Evolutionary conservation across 169 alveolate species (phyloP).

Genomic region (Plasmodium malariae): DNA sequence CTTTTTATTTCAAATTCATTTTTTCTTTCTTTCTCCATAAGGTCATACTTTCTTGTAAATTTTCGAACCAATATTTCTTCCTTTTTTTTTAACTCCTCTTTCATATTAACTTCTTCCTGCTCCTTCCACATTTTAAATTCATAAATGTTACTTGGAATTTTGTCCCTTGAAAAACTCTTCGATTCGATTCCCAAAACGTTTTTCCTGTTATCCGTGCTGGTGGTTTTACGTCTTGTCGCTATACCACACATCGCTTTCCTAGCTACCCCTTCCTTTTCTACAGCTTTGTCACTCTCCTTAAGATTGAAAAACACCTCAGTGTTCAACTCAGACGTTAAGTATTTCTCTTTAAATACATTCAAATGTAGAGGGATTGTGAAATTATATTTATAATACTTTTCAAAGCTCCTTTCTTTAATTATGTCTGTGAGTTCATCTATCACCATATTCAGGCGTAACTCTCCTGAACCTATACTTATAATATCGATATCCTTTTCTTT

Average conservation of each 20-base stretch:
- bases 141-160: constrained; percentile 32
- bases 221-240: too few relatives aligned
- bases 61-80: constrained; percentile 32
- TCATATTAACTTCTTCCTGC: constrained; percentile 28
- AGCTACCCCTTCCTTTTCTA: background rate
- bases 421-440: constrained; percentile 13
- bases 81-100: constrained; percentile 24
- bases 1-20: constrained; percentile 52
- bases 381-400: constrained; percentile 20
- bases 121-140: constrained; percentile 69
- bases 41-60: constrained; percentile 40
- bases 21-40: constrained; percentile 63
- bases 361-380: constrained; percentile 20
- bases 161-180: background rate
- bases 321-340: constrained; percentile 46
- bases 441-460: constrained; percentile 3
- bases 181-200: background rate
- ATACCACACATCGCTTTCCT: background rate
- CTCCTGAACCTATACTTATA: constrained; percentile 59
- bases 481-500: constrained; percentile 7
- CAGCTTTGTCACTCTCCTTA: background rate
- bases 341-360: constrained; percentile 61
- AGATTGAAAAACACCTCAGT: constrained; percentile 12
- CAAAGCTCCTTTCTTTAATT: background rate
- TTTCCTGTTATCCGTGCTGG: too few relatives aligned